These are phyloP conservation scores for Exserohilum rostratum DNA, from an alignment of 2,329 filamentous ascomycete genomes.

Conservation along the genomic window DNA sequence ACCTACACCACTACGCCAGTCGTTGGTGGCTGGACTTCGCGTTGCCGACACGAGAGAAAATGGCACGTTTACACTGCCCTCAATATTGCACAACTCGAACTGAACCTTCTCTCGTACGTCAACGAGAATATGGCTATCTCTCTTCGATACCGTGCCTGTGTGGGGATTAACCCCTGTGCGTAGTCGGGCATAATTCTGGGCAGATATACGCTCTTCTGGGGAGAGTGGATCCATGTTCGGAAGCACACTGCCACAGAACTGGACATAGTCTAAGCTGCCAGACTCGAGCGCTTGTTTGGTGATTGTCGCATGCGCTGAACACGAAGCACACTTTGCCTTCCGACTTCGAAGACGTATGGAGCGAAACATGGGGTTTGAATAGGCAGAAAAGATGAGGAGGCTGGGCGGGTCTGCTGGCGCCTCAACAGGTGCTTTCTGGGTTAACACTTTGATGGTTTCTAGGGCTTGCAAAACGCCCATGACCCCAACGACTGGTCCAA, in stretches of 20 bases:
- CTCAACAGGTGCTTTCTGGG: slow-evolving; percentile 40
- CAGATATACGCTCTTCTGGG: slow-evolving; percentile 71
- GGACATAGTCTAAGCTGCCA: slow-evolving; percentile 78
- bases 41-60: slow-evolving; percentile 61
- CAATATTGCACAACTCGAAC: slow-evolving; percentile 78
- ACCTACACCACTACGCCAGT: slow-evolving; percentile 11
- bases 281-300: slow-evolving; percentile 66
- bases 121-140: slow-evolving; percentile 65
- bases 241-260: slow-evolving; percentile 75
- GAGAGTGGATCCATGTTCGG: slow-evolving; percentile 62
- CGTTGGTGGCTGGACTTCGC: slow-evolving; percentile 3
- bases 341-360: slow-evolving; percentile 75
- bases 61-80: slow-evolving; percentile 76
- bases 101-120: slow-evolving; percentile 87
- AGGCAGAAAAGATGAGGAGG: slow-evolving; percentile 63
- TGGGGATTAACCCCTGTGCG: slow-evolving; percentile 42
- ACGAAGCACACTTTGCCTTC: slow-evolving; percentile 75
- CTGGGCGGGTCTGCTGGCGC: slow-evolving; percentile 42
- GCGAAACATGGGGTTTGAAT: slow-evolving; percentile 66
- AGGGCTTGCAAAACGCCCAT: slow-evolving; percentile 94
- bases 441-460: slow-evolving; percentile 84
- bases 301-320: slow-evolving; percentile 68
- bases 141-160: slow-evolving; percentile 37
- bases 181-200: slow-evolving; percentile 61
- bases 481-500: slow-evolving; percentile 88